Evolutionary conservation across 768 basidiomycete species (phyloP), one percentile per base, ranked within the genome.

Genomic region (Lactarius deliciosus): DNA sequence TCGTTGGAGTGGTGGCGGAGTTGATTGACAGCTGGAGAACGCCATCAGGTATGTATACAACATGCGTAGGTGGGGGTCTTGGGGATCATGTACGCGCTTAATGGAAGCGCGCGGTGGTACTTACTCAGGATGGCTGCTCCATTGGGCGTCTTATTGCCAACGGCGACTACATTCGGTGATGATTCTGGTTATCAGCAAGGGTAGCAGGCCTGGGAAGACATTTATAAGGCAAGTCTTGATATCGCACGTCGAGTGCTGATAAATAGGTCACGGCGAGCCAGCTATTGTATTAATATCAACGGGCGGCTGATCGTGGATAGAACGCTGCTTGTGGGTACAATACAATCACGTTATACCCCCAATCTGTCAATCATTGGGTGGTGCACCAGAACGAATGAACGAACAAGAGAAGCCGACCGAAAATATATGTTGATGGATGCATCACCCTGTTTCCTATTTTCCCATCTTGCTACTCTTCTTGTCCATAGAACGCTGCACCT

Each of bases 11-110:
- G n/a, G 38, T 22, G 34, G 13, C 40, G 38, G 41, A 41, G 34
- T 30, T 25, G 22, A 11, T n/a, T 41, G 61, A 58, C 65, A 63
- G 61, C 6, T 58, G 61, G 22, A 66, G 11, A 25, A 32, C 13
- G 38, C 22, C 60, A 50, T 61, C 4, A 34, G 34, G 34, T 11
- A 2, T 5, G 10, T 2, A n/a, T 5, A 58, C n/a, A 58, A 38
- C 15, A 22, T 56, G 4, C 15, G 22, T 6, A 22, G 40, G 3
- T 22, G 5, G 16, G 10, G 40, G n/a, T 34, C 30, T n/a, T 18
- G 28, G 16, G 30, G 16, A 30, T 56, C 11, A 32, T 56, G 18
- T 56, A 30, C 2, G 16, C 32, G 18, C 7, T 18, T 7, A 32
- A 9, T 8, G 28, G 16, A 34, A 18, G 55, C 5, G 47, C 47